Conservation (phyloP, 2,329 filamentous ascomycete genomes). For the Blumeria hordei region DNA sequence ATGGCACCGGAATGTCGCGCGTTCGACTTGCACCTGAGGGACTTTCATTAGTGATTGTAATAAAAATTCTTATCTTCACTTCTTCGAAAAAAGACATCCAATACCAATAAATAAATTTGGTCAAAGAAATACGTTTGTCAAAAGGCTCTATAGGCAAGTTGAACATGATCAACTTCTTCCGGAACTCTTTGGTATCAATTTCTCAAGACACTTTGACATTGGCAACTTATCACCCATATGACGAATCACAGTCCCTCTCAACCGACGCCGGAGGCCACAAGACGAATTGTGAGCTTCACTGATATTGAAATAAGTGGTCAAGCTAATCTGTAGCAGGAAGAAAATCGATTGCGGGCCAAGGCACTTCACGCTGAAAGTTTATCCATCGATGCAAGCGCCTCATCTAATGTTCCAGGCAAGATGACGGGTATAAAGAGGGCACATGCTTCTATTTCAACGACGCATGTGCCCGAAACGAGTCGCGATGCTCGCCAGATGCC, state of each 20-base stretch:
- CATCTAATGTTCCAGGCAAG: conserved; percentile 22
- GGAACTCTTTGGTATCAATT: neutral
- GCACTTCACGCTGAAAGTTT: conserved; percentile 40
- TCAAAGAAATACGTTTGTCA: too few relatives aligned
- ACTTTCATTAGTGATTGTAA: too few relatives aligned
- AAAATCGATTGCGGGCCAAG: conserved; percentile 71
- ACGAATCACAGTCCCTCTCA: conserved; percentile 16
- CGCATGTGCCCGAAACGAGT: conserved; percentile 28
- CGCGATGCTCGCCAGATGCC: conserved; percentile 37
- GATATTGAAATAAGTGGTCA: neutral
- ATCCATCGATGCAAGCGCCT: conserved; percentile 13
- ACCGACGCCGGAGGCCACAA: conserved; percentile 28
- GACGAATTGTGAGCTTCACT: conserved; percentile 25
- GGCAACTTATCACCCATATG: neutral
- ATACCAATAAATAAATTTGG: too few relatives aligned
- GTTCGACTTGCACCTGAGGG: too few relatives aligned
- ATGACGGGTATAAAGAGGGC: conserved; percentile 45
- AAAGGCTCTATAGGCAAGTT: too few relatives aligned
- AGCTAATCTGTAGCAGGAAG: conserved; percentile 33
- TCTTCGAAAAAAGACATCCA: too few relatives aligned
- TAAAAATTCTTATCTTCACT: too few relatives aligned
- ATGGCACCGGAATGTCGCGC: too few relatives aligned
- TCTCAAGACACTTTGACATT: neutral
- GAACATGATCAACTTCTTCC: too few relatives aligned
- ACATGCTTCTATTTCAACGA: conserved; percentile 35